A percentile compares a stretch with the other conserved stretches of the same genome.
These are phyloP conservation scores for Bipolaris gigantea DNA, from an alignment of 2,329 filamentous ascomycete genomes.

Conservation along the genomic window DNA sequence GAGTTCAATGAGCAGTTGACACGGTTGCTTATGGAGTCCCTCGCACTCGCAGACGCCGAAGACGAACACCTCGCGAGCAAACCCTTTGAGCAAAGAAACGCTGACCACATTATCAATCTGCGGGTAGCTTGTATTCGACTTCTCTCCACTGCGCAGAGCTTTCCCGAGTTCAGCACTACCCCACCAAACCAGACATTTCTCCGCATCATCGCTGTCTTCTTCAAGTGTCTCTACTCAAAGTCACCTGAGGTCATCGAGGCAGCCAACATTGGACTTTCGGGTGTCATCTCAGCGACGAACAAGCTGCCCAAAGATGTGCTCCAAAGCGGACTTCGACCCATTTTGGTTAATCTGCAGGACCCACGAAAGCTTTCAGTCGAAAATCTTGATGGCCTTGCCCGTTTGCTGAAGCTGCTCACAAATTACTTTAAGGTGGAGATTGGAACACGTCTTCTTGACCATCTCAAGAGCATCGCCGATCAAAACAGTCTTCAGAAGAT, in stretches of 20 bases:
- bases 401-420: constrained; percentile 85
- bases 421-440: constrained; percentile 99
- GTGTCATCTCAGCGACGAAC: constrained; percentile 82
- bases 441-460: constrained; percentile 86
- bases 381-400: constrained; percentile 86
- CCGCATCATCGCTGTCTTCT: constrained; percentile 88
- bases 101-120: constrained; percentile 87
- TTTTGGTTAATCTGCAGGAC: constrained; percentile 95
- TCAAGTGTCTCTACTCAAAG: constrained; percentile 94
- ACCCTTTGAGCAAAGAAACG: constrained; percentile 90
- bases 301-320: constrained; percentile 94
- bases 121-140: constrained; percentile 92
- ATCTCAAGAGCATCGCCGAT: constrained; percentile 89
- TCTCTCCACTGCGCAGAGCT: constrained; percentile 88
- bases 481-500: constrained; percentile 79
- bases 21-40: constrained; percentile 85
- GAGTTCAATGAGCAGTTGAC: constrained; percentile 91
- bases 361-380: constrained; percentile 86
- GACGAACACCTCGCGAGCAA: constrained; percentile 86
- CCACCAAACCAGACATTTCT: constrained; percentile 64
- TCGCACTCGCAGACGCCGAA: constrained; percentile 90
- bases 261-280: constrained; percentile 85
- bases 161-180: constrained; percentile 84
- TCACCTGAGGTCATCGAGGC: constrained; percentile 91
- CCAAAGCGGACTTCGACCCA: constrained; percentile 89